Evolutionary conservation across 2,329 filamentous ascomycete species (phyloP), one percentile per base, ranked within the genome.

Genomic region (Trichoderma afroharzianum): DNA sequence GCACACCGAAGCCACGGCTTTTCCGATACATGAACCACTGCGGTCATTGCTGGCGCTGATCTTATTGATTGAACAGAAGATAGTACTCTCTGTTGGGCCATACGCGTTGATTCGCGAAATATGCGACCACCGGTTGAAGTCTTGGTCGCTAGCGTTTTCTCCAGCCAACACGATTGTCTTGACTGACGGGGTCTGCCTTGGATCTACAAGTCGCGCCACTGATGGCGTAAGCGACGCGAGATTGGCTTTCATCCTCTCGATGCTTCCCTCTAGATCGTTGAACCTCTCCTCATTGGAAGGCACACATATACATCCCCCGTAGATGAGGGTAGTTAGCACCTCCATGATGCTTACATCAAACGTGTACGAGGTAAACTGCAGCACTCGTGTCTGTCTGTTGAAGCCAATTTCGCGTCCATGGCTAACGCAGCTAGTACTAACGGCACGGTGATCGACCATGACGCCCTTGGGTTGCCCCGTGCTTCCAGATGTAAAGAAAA

Each of bases 401-500:
- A 70, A 50, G 18, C 43, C 5, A 15, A 77, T 75, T 9, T 80
- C 74, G 4, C 76, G 79, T 30, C 82, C 79, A 12, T 82, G 81
- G 18, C 81, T 36, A 36, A 71, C 15, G 81, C 79, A 47, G 82
- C 81, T 43, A 36, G 81, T 81, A 47, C 80, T 78, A 67, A 81
- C 81, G 67, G 82, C 81, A 24, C 74, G 76, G 68, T 85, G 82
- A 2, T 80, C 80, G 63, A 84, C 78, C 15, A 86, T 80, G 15
- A 87, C 85, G 24, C 86, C 86, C 76, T 88, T 88, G 0, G 87
- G 87, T 11, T 79, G 80, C 8, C 87, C 87, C 0, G 87, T 88
- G 53, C 83, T 87, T 36, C 87, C 87, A 2, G 86, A 88, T 8
- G 87, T 88, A 77, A 87, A 88, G 76, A 87, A 85, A 74, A 86